Conservation (phyloP, 2,329 filamentous ascomycete genomes). For the Lachnellula arida region DNA sequence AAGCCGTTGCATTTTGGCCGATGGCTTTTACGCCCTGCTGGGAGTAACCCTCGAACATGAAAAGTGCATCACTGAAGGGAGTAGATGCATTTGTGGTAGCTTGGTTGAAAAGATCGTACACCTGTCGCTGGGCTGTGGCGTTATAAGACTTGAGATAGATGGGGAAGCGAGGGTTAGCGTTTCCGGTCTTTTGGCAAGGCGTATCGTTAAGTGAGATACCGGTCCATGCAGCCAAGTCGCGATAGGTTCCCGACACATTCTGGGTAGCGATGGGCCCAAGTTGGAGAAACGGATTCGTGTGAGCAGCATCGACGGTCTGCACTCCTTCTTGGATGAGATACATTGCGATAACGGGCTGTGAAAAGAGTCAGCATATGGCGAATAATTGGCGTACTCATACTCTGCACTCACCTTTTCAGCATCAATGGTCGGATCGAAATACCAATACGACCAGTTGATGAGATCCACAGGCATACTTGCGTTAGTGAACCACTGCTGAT, state of each 20-base stretch:
- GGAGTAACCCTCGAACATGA: conserved; percentile 54
- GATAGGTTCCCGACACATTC: conserved; percentile 38
- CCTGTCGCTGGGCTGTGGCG: conserved; percentile 11
- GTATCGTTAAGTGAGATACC: conserved; percentile 38
- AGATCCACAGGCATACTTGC: conserved; percentile 41
- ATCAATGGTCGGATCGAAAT: conserved; percentile 38
- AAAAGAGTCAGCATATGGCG: neutral
- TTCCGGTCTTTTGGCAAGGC: conserved; percentile 14
- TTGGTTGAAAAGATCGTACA: conserved; percentile 33
- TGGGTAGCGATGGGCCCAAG: conserved; percentile 36
- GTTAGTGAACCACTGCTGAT: conserved; percentile 32
- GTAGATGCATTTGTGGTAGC: conserved; percentile 23
- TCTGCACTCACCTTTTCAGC: conserved; percentile 33
- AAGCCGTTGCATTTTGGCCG: conserved; percentile 34
- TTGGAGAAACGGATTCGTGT: conserved; percentile 40
- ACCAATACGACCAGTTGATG: conserved; percentile 48
- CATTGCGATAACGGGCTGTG: conserved; percentile 38
- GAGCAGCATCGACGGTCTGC: conserved; percentile 35
- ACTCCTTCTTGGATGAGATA: conserved; percentile 42
- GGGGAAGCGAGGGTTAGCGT: conserved; percentile 19
- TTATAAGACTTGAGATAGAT: conserved; percentile 23
- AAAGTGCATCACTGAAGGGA: conserved; percentile 38
- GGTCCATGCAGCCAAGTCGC: conserved; percentile 41
- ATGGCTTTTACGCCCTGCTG: conserved; percentile 39
- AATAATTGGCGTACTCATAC: conserved; percentile 9